phyloP scores from a whole-genome alignment of 2,329 filamentous ascomycete genomes.

The Didymella segeticola region DNA sequence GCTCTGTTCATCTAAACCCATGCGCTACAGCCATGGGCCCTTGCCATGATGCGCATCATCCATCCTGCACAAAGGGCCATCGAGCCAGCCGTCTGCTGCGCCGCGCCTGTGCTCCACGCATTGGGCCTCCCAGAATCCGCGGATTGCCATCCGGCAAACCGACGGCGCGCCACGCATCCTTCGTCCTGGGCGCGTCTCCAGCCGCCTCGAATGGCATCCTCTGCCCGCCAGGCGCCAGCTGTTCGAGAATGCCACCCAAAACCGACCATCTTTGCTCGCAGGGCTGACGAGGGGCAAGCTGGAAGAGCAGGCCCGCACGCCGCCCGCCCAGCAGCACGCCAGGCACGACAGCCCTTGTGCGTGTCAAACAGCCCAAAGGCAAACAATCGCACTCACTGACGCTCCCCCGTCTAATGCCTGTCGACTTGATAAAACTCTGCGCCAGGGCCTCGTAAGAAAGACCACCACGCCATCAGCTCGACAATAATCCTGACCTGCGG shows the following conservation, averaged over 20 bases:
- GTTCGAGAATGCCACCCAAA: too few species aligned
- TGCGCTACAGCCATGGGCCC: conserved; percentile 26
- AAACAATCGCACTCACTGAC: background rate
- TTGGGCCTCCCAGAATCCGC: conserved; percentile 11
- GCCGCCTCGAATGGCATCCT: conserved; percentile 27
- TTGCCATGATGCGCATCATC: conserved; percentile 34
- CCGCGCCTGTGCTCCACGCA: conserved; percentile 21
- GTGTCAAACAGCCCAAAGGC: conserved; percentile 1
- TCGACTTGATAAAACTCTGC: conserved; percentile 30
- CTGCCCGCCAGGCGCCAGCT: conserved; percentile 7
- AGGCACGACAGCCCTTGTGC: conserved; percentile 7
- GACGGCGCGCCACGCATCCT: conserved; percentile 24
- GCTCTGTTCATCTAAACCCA: conserved; percentile 37
- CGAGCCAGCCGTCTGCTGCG: conserved; percentile 28
- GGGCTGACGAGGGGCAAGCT: conserved; percentile 23
- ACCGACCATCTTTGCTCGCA: conserved; percentile 15
- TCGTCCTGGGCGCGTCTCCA: conserved; percentile 26
- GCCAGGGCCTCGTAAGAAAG: conserved; percentile 31
- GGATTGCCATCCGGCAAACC: conserved; percentile 16
- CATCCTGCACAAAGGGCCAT: conserved; percentile 28
- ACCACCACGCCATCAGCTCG: conserved; percentile 20
- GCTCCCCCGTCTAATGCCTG: conserved; percentile 24
- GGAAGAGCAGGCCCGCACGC: conserved; percentile 16
- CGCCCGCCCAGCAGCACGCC: conserved; percentile 6
- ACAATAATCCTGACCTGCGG: conserved; percentile 13